These are phyloP conservation scores for Cephaloascus fragrans DNA, from an alignment of 805 yeast species.

Conservation along the genomic window DNA sequence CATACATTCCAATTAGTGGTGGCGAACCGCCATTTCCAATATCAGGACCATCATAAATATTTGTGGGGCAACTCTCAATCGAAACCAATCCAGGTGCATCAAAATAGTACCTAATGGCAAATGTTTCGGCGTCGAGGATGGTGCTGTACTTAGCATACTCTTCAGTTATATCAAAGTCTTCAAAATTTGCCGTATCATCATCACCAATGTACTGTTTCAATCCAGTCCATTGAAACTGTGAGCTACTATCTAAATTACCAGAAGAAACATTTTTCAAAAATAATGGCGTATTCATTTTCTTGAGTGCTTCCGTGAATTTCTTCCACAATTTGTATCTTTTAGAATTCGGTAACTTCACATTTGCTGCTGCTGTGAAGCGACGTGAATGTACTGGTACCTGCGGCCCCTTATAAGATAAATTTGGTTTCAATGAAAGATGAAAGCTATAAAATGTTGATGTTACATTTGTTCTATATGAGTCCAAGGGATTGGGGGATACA, in stretches of 20 bases:
- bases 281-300: too few relatives aligned
- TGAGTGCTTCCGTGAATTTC: background rate
- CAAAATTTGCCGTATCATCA: slow-evolving; percentile 15
- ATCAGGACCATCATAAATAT: slow-evolving; percentile 35
- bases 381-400: background rate
- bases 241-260: background rate
- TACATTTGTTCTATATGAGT: slow-evolving; percentile 40
- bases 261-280: background rate
- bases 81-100: slow-evolving; percentile 68
- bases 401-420: slow-evolving; percentile 44
- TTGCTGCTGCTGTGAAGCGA: background rate
- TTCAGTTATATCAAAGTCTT: slow-evolving; percentile 28
- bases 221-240: slow-evolving; percentile 57
- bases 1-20: slow-evolving; percentile 53
- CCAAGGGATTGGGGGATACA: slow-evolving; percentile 35
- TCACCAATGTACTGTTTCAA: slow-evolving; percentile 52
- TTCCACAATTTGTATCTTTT: slow-evolving; percentile 1
- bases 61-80: slow-evolving; percentile 14
- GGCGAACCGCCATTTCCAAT: slow-evolving; percentile 49
- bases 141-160: slow-evolving; percentile 82
- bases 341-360: slow-evolving; percentile 2
- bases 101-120: slow-evolving; percentile 50
- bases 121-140: slow-evolving; percentile 49
- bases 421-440: slow-evolving; percentile 58
- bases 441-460: slow-evolving; percentile 39